Evolutionary conservation across 225 moss, liverwort and hornwort genomes (phyloP), one percentile per base, ranked within the genome.

Genomic region (Ulota crispa): DNA sequence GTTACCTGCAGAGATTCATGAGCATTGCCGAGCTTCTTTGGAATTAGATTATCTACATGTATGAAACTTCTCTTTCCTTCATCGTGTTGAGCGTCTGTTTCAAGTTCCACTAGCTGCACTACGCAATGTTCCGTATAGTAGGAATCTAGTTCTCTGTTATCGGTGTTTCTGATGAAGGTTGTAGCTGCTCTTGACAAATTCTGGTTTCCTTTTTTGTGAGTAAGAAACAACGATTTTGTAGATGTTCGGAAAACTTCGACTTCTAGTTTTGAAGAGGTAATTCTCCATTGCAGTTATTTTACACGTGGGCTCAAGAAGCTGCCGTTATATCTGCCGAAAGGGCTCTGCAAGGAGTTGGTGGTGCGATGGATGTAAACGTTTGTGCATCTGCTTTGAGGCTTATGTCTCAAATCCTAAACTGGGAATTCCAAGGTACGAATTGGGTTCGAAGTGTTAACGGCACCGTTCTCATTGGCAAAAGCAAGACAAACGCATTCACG

Each of bases 21-120:
- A 99, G 83, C 95, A 95, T 65, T 99, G 99, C 73, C 93, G 99
- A 82, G 96, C 95, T 69, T 96, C 99, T 71, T 78, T 99, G 83
- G 99, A 99, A 89, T 80, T 94, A 63, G 99, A 99, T 77, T 96
- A 95, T 82, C 80, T 99, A 89, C 95, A 95, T 86, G 98, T 95
- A 87, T 27, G 45, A 2, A 21, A 76, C 18, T 85, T 42, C 59
- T 80, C 81, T 59, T 67, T 76, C 68, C 26, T 45, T 79, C 52
- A 66, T 21, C 14, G 3, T 60, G 32, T 19, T 42, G 30, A 79
- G 24, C 63, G 45, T 23, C 16, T 63, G 53, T 73, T 80, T 76
- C n/a, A 53, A 73, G 77, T 72, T 67, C 27, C 32, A 72, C 61
- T 27, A 55, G 19, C 31, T 57, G 50, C 69, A 45, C 30, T 61